Evolutionary conservation across 2,329 filamentous ascomycete species (phyloP).

Genomic region (Beauveria sp.): DNA sequence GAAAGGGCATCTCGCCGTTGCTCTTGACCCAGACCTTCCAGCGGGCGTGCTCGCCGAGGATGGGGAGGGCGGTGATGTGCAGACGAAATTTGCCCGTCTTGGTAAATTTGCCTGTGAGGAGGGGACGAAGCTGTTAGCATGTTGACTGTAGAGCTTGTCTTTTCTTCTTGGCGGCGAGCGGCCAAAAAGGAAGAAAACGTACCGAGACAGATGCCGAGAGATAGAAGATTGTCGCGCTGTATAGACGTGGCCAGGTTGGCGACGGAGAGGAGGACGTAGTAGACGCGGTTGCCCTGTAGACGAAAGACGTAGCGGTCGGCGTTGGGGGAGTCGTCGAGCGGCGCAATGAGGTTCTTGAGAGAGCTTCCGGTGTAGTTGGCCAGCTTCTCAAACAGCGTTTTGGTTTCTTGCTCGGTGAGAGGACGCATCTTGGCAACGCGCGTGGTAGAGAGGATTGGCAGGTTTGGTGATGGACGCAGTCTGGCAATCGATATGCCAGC

Average conservation of each 20-base stretch:
- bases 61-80: constrained; percentile 80
- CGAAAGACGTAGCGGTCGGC: constrained; percentile 81
- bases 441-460: background rate
- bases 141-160: background rate
- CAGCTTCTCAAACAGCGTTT: constrained; percentile 83
- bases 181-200: constrained; percentile 7
- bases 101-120: constrained; percentile 70
- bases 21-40: constrained; percentile 97
- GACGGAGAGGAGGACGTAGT: constrained; percentile 83
- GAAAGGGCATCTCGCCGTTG: constrained; percentile 94
- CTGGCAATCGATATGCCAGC: background rate
- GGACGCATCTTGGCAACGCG: constrained; percentile 57
- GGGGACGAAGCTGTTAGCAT: constrained; percentile 12
- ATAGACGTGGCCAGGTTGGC: constrained; percentile 88
- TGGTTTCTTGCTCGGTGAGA: constrained; percentile 71
- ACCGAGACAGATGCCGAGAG: constrained; percentile 79
- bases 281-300: constrained; percentile 73
- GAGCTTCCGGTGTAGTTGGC: constrained; percentile 87
- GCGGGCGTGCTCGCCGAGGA: constrained; percentile 82
- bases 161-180: background rate
- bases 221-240: constrained; percentile 72
- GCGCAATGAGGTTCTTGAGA: constrained; percentile 75
- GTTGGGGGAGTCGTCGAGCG: constrained; percentile 57
- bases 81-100: constrained; percentile 94
- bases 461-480: background rate